Evolutionary conservation across 768 basidiomycete genomes (phyloP).

Genomic region (Lyophyllum atratum): DNA sequence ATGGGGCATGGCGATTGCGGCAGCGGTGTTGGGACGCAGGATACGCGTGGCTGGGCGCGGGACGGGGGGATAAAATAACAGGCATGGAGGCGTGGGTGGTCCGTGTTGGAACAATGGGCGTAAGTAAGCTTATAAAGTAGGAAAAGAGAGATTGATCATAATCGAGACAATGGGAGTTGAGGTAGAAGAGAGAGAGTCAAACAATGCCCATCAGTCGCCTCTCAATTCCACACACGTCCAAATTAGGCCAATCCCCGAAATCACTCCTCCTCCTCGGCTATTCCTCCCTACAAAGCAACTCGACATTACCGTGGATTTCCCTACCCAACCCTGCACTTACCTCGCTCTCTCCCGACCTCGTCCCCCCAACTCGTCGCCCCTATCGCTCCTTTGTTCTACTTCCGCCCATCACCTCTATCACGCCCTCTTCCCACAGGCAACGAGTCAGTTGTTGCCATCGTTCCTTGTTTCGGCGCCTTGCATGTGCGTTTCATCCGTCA

Average conservation of each 20-base stretch:
- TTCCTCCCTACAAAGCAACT: neutral
- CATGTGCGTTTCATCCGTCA: neutral
- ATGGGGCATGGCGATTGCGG: constrained; percentile 16
- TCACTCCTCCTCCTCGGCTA: neutral
- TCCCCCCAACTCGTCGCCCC: neutral
- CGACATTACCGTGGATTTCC: neutral
- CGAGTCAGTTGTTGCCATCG: constrained; percentile 2
- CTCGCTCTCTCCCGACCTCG: neutral
- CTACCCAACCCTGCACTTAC: neutral
- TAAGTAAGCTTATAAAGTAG: constrained; percentile 8
- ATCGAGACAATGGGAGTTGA: constrained; percentile 9
- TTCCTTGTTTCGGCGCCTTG: neutral
- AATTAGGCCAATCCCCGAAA: neutral
- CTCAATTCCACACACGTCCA: neutral
- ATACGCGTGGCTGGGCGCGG: constrained; percentile 21
- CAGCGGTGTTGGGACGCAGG: constrained; percentile 1
- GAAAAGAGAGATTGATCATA: constrained; percentile 9
- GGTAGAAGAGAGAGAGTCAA: neutral
- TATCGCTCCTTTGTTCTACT: neutral
- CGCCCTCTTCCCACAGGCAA: neutral
- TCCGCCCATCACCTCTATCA: constrained; percentile 1
- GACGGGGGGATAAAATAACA: constrained; percentile 43
- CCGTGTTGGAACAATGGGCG: constrained; percentile 30
- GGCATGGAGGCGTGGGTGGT: constrained; percentile 29
- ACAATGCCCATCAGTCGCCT: constrained; percentile 1